phyloP scores from a whole-genome alignment of 2,329 filamentous ascomycete species.

The Chalaropsis ovoidea region DNA sequence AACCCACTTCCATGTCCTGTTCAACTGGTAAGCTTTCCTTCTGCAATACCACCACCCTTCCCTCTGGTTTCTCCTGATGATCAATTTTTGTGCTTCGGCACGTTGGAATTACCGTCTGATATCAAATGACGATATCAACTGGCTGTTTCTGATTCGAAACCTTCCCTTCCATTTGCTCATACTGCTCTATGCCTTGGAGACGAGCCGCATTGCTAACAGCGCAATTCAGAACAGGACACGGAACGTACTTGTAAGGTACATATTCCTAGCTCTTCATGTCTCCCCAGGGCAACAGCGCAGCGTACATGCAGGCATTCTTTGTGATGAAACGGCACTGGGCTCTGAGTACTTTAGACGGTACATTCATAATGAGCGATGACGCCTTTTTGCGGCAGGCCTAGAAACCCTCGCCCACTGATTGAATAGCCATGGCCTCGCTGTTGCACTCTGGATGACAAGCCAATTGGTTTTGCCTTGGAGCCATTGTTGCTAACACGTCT shows the following conservation, averaged over 20 bases:
- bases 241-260: constrained; percentile 22
- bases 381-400: constrained; percentile 96
- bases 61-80: constrained; percentile 39
- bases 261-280: constrained; percentile 24
- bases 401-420: constrained; percentile 99
- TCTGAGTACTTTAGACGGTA: constrained; percentile 52
- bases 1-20: constrained; percentile 14
- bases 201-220: constrained; percentile 32
- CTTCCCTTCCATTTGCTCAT: neutral
- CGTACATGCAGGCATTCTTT: constrained; percentile 28
- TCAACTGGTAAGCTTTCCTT: constrained; percentile 22
- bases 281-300: constrained; percentile 1
- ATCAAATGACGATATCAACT: constrained; percentile 66
- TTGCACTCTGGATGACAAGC: neutral
- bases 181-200: neutral
- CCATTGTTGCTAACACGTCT: neutral
- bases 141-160: constrained; percentile 65
- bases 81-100: constrained; percentile 51
- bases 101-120: constrained; percentile 96
- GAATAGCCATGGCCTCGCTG: constrained; percentile 13
- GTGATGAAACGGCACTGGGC: constrained; percentile 97
- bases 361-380: constrained; percentile 62
- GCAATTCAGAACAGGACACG: constrained; percentile 25
- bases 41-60: constrained; percentile 6
- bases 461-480: neutral